Evolutionary conservation across 2,329 filamentous ascomycete species (phyloP).

Genomic region (Dactylellina sp.): DNA sequence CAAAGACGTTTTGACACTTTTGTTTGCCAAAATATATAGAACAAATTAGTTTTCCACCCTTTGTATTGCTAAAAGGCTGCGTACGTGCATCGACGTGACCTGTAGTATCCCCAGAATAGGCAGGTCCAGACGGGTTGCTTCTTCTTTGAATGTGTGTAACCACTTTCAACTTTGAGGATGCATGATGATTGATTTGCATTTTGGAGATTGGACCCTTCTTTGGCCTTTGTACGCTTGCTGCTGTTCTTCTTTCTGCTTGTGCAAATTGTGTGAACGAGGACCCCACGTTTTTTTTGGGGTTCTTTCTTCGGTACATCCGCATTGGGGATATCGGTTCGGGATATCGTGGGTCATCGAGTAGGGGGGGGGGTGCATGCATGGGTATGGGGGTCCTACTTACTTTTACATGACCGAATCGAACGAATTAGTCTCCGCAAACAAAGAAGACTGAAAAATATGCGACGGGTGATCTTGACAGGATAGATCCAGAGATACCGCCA

Average conservation of each 20-base stretch:
- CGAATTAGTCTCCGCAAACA: conserved; percentile 16
- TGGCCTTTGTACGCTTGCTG: no score
- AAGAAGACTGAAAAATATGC: not conserved
- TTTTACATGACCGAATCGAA: not conserved
- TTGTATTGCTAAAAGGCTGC: conserved; percentile 43
- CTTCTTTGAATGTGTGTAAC: conserved; percentile 27
- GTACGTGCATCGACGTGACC: conserved; percentile 50
- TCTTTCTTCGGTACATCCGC: conserved; percentile 5
- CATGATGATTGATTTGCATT: not conserved
- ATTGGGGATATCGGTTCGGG: conserved; percentile 22
- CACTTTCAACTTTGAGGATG: not conserved
- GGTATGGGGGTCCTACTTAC: conserved; percentile 13
- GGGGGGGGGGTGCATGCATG: not conserved
- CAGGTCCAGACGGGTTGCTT: conserved; percentile 31
- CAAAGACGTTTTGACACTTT: not conserved
- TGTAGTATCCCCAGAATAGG: conserved; percentile 21
- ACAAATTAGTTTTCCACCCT: conserved; percentile 1
- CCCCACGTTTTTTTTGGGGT: conserved; percentile 29
- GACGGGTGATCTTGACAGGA: no score
- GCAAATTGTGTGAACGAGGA: conserved; percentile 2
- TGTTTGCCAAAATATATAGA: no score
- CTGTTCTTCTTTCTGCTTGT: no score
- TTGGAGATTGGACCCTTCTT: no score
- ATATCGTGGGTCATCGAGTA: conserved; percentile 4
- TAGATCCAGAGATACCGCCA: not conserved